phyloP scores from a whole-genome alignment of 352 stramenopile species.

The Globisporangium paroecandrum region DNA sequence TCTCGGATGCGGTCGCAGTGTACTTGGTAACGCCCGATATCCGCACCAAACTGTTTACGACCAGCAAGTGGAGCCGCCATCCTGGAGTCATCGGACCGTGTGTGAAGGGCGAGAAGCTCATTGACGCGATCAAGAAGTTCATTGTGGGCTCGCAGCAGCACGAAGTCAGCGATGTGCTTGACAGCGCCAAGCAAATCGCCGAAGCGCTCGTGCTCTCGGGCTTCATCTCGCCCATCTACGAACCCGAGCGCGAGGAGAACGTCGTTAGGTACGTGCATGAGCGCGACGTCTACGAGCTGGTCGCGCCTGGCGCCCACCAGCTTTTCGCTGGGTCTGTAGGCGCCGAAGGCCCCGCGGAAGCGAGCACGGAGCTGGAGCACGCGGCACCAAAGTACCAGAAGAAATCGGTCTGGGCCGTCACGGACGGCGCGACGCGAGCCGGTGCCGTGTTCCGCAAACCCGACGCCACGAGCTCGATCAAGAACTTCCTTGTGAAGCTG shows the following conservation, averaged over 20 bases:
- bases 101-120: slow-evolving; percentile 36
- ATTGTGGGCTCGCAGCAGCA: slow-evolving; percentile 22
- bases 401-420: slow-evolving; percentile 36
- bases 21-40: slow-evolving; percentile 14
- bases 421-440: slow-evolving; percentile 29
- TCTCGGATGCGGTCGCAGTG: slow-evolving; percentile 16
- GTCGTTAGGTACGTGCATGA: slow-evolving; percentile 27
- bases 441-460: slow-evolving; percentile 24
- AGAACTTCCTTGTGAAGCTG: neutral
- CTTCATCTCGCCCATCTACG: slow-evolving; percentile 29
- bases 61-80: slow-evolving; percentile 6
- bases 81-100: slow-evolving; percentile 20
- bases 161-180: slow-evolving; percentile 18
- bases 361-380: neutral
- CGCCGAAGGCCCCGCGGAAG: neutral
- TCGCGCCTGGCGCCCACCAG: slow-evolving; percentile 29
- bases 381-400: slow-evolving; percentile 5
- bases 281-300: slow-evolving; percentile 45
- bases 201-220: slow-evolving; percentile 31
- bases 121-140: slow-evolving; percentile 26
- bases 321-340: neutral
- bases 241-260: slow-evolving; percentile 16
- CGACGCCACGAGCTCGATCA: neutral
- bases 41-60: slow-evolving; percentile 18
- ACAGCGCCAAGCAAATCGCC: slow-evolving; percentile 24